phyloP scores from a whole-genome alignment of 2,329 filamentous ascomycete genomes.

The Boeremia exigua region DNA sequence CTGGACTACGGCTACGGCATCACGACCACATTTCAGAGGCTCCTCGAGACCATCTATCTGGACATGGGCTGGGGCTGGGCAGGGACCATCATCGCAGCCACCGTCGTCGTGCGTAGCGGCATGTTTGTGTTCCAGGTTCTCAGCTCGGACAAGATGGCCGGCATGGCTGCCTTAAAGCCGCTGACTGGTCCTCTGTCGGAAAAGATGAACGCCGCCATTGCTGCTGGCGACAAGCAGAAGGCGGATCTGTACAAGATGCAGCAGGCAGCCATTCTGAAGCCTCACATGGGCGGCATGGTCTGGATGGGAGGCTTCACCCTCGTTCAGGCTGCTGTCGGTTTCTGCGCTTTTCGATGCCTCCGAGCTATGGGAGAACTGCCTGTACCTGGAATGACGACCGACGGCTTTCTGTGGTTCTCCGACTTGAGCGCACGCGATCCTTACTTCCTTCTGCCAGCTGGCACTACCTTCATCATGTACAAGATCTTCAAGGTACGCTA shows the following conservation, averaged over 20 bases:
- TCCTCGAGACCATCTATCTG: constrained; percentile 83
- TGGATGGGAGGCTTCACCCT: constrained; percentile 62
- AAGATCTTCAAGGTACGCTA: constrained; percentile 64
- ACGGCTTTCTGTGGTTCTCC: constrained; percentile 77
- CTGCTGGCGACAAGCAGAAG: constrained; percentile 53
- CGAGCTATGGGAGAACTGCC: constrained; percentile 77
- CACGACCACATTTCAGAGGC: constrained; percentile 73
- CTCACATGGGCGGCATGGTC: constrained; percentile 24
- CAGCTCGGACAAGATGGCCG: constrained; percentile 67
- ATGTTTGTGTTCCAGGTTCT: constrained; percentile 68
- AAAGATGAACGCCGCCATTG: constrained; percentile 57
- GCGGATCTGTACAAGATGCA: constrained; percentile 51
- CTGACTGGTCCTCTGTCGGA: constrained; percentile 62
- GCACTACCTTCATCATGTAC: constrained; percentile 64
- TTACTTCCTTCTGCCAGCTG: constrained; percentile 73
- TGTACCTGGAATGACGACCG: constrained; percentile 76
- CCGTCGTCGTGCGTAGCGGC: constrained; percentile 67
- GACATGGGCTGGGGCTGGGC: constrained; percentile 81
- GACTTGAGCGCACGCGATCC: constrained; percentile 82
- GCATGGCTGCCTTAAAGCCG: constrained; percentile 66
- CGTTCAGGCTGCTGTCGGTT: constrained; percentile 72
- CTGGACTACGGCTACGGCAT: constrained; percentile 88
- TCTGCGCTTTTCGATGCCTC: constrained; percentile 80
- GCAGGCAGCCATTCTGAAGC: constrained; percentile 58
- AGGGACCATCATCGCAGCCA: constrained; percentile 71